Base-by-base conservation (phyloP, 1,284 basidiomycete species). In the Sanguinoderma infundibulare region DNA sequence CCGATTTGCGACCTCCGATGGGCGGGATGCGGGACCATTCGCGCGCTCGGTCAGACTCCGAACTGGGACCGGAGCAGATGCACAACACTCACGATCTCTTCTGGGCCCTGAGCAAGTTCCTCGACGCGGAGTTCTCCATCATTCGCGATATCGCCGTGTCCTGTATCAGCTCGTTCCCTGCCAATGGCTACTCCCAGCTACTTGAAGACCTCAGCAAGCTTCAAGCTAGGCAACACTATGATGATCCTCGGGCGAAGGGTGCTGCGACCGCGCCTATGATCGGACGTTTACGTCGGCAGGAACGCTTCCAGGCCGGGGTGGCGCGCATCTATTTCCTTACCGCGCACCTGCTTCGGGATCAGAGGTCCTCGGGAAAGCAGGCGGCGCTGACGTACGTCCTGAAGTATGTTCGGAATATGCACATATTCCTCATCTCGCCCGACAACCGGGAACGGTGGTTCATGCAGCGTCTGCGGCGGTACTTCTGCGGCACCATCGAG, bases 261-360 rank as follows among this genome's bases (percentile, higher is more conserved):
- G 73, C 73, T 22, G 69, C 75, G 3, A 69, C 77, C 10, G 49
- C 60, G 17, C 74, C 82, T 5, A 73, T 75, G 6, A 72, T 79
- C 17, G 84, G 86, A 32, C 84, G 90, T 5, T 85, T 82, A 54
- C 85, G 91, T 47, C 82, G 90, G 50, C 91, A 95, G 67, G 92
- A 92, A 65, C 87, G 92, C 15, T 82, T 97, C 42, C 92, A 94
- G 75, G 94, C 93, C 1, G 91, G 94, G 14, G 88, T 97, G n/a
- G 93, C 92, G 7, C 89, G 94, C 49, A 95, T 97, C 34, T 95
- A 96, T 72, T 89, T 89, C 70, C 83, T 96, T 32, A 95, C 95
- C 1, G 89, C 95, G 1, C 89, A 89, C 54, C 83, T 90, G 44
- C 79, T 97, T 53, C 87, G 90, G 61, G 83, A 91, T 56, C 86